Evolutionary conservation across 2,329 filamentous ascomycete species (phyloP), one percentile per base, ranked within the genome.

Genomic region (Ophiostoma ulmi): DNA sequence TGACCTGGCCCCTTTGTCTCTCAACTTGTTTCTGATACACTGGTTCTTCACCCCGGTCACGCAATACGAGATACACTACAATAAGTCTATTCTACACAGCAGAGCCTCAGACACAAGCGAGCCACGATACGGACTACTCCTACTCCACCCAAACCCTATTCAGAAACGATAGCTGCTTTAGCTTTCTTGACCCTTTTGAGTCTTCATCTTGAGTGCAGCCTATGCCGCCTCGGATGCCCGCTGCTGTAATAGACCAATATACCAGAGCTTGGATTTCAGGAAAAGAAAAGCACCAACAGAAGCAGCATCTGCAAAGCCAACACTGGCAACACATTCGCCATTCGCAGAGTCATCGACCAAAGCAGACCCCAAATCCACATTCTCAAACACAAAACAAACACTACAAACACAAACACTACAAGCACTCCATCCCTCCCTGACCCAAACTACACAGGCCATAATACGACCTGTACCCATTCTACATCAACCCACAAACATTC

Each of bases 141-240:
- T 35, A n/a, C 58, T 35, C 58, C 58, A 63, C 58, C 20, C 22
- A 63, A 63, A 26, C 58, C 35, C 20, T 36, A 36, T 65, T 63
- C 58, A 35, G 73, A 74, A 73, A 71, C 72, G 66, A 35, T 68
- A 70, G 61, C 71, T 72, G 71, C 69, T 69, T 69, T 76, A 20
- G 44, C 44, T 48, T 48, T 31, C 31, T 48, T 48, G 44, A 3
- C 31, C 31, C 41, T 44, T 44, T 44, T 44, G 41, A 44, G 7
- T 48, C 17, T 20, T 2, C n/a, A 17, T 5, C 79, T 81, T 83
- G 58, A 31, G 14, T 6, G 20, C 10, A 20, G 5, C 17, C 17
- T 64, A 65, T 65, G 61, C 61, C 31, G 58, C 58, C 80, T 81
- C 83, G 82, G 79, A 86, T 87, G 85, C 84, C 80, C 77, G 80